Percentiles rank a stretch among this genome's conserved stretches.
phyloP scores from a whole-genome alignment of 345 rosid genomes.

The Sisymbrium altissimum region DNA sequence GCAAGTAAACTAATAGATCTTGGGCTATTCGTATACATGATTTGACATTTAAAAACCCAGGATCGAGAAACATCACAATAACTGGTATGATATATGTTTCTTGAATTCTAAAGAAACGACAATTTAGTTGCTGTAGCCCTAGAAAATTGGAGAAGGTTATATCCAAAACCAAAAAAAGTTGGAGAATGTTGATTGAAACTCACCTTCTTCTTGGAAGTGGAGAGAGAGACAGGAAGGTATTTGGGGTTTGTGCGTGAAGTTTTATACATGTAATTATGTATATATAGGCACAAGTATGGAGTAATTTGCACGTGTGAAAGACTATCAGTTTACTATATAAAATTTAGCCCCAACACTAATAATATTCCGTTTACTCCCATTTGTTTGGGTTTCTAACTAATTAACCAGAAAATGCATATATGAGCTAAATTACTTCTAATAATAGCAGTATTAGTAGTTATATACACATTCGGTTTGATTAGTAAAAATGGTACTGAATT shows the following conservation, averaged over 20 bases:
- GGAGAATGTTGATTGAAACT: slow-evolving; percentile 1
- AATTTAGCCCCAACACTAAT: background rate
- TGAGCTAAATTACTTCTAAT: background rate
- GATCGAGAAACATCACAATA: background rate
- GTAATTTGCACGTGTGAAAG: slow-evolving; percentile 19
- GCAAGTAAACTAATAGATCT: slow-evolving; percentile 1
- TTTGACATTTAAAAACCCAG: background rate
- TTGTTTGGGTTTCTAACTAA: slow-evolving; percentile 1
- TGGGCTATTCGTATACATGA: background rate
- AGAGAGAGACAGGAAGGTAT: background rate
- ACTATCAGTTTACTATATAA: background rate
- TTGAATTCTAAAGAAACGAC: background rate
- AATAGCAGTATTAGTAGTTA: background rate
- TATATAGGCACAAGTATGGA: background rate
- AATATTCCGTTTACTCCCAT: slow-evolving; percentile 11
- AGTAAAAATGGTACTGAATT: background rate
- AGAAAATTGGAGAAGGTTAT: background rate
- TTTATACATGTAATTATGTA: background rate
- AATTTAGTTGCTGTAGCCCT: background rate
- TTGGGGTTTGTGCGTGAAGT: background rate
- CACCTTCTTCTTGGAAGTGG: slow-evolving; percentile 21
- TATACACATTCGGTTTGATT: background rate
- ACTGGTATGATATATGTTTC: background rate
- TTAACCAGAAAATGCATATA: background rate
- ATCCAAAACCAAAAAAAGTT: background rate